Percentiles rank a stretch among this genome's conserved stretches.
phyloP scores from a whole-genome alignment of 305 asterid genomes.

The Fraxinus sp. region DNA sequence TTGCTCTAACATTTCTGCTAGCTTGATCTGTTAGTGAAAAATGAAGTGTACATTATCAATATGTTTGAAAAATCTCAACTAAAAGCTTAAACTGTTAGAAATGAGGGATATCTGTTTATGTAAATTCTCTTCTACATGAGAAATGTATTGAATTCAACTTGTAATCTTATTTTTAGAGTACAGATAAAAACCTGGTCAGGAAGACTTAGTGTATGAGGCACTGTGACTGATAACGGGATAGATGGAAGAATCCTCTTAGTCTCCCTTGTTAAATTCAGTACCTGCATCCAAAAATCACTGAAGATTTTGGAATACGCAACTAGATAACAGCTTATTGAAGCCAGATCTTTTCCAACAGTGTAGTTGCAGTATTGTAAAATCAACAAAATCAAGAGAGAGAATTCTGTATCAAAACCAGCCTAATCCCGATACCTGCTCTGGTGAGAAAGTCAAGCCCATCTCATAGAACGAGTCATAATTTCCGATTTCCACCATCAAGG shows the following conservation, averaged over 20 bases:
- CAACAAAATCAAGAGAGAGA: not conserved
- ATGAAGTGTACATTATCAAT: not conserved
- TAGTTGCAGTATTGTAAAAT: not conserved
- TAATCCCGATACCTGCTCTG: slow-evolving; percentile 59
- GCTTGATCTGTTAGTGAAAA: slow-evolving; percentile 51
- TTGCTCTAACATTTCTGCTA: slow-evolving; percentile 73
- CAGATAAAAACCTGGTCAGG: slow-evolving; percentile 69
- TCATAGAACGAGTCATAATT: slow-evolving; percentile 87
- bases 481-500: slow-evolving; percentile 86
- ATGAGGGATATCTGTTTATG: not conserved
- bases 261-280: slow-evolving; percentile 65
- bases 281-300: slow-evolving; percentile 34
- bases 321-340: not conserved
- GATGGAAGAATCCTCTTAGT: slow-evolving; percentile 70
- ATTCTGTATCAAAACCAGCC: not conserved
- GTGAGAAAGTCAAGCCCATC: slow-evolving; percentile 64
- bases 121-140: not conserved
- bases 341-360: not conserved
- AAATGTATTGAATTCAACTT: not conserved
- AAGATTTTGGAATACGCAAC: not conserved
- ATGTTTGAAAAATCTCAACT: not conserved
- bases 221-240: slow-evolving; percentile 68
- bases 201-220: slow-evolving; percentile 87
- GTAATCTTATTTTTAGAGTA: not conserved
- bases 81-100: not conserved